Base-by-base conservation (phyloP, 2,329 filamentous ascomycete genomes). In the Aspergillus sp. region DNA sequence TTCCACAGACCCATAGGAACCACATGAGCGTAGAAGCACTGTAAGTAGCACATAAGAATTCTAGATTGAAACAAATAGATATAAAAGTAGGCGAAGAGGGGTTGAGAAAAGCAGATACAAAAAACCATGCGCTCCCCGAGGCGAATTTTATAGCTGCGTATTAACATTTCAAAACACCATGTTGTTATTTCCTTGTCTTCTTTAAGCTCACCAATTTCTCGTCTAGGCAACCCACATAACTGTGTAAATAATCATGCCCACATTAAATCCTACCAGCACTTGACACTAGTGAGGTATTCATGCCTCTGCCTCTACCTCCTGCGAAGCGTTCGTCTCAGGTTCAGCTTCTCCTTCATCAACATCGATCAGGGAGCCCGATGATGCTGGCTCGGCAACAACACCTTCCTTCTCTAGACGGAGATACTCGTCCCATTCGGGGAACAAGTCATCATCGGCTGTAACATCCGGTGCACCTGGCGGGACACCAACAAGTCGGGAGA, bases 351-450 rank as follows among this genome's bases (percentile, higher is more conserved):
- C 68, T 44, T 67, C 66, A 41, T 73, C 68, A 9, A 78, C 64
- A 62, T 79, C 75, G 58, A 79, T 77, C 61, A 80, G 64, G 56
- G 73, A 72, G 52, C 70, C 72, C 44, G 74, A 72, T 19, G 70
- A 68, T 59, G 73, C 65, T 56, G 70, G 67, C 68, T 79, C 62
- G 64, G 75, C 57, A 63, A 76, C 71, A 3, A 80, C 81, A 3
- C 90, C 89, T 66, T 92, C 87, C 58, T 83, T 84, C 79, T 98
- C 95, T 61, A 96, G 73, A 69, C 84, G 83, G 66, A 98, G 72
- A 81, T 91, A 97, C 75, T 95, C 89, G 4, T 96, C 90, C 95
- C 95, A 99, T 69, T 97, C 91, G 0, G 93, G 93, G 78, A 99
- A 99, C 66, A 99, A 83, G 3, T 96, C 93, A 41, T 89, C 89